phyloP scores from a whole-genome alignment of 306 rosid species.

The Prunus salicina region DNA sequence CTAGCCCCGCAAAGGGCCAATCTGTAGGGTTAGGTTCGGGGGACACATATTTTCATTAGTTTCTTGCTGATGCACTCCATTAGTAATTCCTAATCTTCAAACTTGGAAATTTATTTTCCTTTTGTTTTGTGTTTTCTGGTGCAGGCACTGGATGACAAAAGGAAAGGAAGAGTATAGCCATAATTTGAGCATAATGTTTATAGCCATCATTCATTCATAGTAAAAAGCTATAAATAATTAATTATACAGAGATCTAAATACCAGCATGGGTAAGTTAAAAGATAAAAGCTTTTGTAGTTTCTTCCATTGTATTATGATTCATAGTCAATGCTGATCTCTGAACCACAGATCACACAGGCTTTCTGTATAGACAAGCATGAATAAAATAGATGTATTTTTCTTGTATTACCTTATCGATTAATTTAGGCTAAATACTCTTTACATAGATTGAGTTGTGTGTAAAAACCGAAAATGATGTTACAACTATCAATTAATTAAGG shows the following conservation, averaged over 20 bases:
- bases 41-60: background rate
- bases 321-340: background rate
- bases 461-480: background rate
- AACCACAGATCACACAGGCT: background rate
- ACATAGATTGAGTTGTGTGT: background rate
- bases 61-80: background rate
- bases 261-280: background rate
- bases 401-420: background rate
- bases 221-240: constrained; percentile 11
- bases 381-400: background rate
- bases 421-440: background rate
- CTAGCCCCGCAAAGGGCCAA: background rate
- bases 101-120: background rate
- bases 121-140: background rate
- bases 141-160: constrained; percentile 55
- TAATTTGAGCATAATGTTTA: constrained; percentile 8
- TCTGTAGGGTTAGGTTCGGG: background rate
- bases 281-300: background rate
- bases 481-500: background rate
- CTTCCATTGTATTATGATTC: background rate
- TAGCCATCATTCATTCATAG: constrained; percentile 31
- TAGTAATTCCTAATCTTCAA: background rate
- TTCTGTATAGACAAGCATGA: constrained; percentile 15
- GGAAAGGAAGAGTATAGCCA: constrained; percentile 48
- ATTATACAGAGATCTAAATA: background rate